Evolutionary conservation across 257 asterid species (phyloP).

Genomic region (Osmanthus fragrans): DNA sequence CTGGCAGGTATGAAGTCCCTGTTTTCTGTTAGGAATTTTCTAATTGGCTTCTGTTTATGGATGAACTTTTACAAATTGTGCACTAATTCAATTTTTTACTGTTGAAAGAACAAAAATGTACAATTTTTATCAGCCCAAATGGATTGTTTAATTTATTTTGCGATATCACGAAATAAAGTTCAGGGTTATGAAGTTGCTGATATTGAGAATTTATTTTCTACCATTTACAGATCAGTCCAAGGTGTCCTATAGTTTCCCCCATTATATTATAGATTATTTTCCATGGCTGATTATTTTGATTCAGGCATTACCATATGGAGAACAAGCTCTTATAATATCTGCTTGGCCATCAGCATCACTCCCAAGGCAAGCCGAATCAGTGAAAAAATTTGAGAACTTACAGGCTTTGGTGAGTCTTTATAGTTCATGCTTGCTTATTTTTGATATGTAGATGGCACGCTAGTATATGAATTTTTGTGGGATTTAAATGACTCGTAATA

Average conservation of each 20-base stretch:
- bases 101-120: neutral
- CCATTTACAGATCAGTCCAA: neutral
- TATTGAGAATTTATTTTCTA: neutral
- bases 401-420: constrained; percentile 74
- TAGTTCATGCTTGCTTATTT: neutral
- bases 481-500: constrained; percentile 7
- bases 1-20: constrained; percentile 77
- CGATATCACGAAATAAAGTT: neutral
- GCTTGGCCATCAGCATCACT: constrained; percentile 84
- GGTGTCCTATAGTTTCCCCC: neutral
- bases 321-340: constrained; percentile 82
- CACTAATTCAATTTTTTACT: neutral
- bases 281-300: neutral
- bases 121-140: neutral
- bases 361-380: constrained; percentile 67
- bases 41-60: neutral
- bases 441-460: constrained; percentile 10
- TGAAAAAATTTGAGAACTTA: constrained; percentile 80
- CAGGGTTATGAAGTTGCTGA: neutral
- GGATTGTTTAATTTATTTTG: neutral
- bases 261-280: neutral
- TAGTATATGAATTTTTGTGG: neutral
- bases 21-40: neutral
- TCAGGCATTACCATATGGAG: constrained; percentile 78
- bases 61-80: neutral